Conservation (phyloP, 192 early-diverging fungal species). For the Coemansia sp. region DNA sequence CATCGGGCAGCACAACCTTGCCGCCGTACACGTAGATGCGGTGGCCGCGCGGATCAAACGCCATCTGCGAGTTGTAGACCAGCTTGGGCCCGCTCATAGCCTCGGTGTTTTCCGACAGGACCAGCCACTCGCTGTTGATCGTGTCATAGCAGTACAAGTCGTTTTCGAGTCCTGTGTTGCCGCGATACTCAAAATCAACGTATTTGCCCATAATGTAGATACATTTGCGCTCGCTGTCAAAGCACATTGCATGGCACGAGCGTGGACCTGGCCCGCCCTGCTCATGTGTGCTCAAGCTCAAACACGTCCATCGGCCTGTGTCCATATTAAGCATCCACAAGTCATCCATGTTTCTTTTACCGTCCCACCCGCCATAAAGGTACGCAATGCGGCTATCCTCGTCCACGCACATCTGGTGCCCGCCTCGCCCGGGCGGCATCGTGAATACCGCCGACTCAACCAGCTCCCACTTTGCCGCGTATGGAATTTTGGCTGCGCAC, state of each 20-base stretch:
- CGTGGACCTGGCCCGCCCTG: constrained; percentile 82
- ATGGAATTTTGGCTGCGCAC: constrained; percentile 66
- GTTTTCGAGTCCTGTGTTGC: constrained; percentile 66
- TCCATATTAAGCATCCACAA: constrained; percentile 79
- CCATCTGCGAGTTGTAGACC: constrained; percentile 94
- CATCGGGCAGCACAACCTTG: constrained; percentile 63
- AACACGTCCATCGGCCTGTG: constrained; percentile 65
- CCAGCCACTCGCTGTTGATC: constrained; percentile 62
- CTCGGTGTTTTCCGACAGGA: constrained; percentile 78
- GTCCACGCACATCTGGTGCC: constrained; percentile 97
- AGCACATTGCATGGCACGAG: constrained; percentile 91
- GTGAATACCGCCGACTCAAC: constrained; percentile 9
- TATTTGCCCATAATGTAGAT: constrained; percentile 89
- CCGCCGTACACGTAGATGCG: constrained; percentile 93
- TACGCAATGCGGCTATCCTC: constrained; percentile 69
- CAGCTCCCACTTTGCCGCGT: constrained; percentile 68
- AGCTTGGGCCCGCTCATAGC: constrained; percentile 79
- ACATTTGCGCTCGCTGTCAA: constrained; percentile 68
- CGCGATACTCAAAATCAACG: constrained; percentile 71
- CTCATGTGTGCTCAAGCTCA: constrained; percentile 71
- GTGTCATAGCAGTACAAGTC: constrained; percentile 92
- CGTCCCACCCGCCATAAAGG: constrained; percentile 95
- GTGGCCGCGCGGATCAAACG: constrained; percentile 65
- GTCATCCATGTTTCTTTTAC: constrained; percentile 78
- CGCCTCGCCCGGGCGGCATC: constrained; percentile 72